These are phyloP conservation scores for Pelagophyceae sp. DNA, from an alignment of 352 stramenopile species.

Conservation along the genomic window DNA sequence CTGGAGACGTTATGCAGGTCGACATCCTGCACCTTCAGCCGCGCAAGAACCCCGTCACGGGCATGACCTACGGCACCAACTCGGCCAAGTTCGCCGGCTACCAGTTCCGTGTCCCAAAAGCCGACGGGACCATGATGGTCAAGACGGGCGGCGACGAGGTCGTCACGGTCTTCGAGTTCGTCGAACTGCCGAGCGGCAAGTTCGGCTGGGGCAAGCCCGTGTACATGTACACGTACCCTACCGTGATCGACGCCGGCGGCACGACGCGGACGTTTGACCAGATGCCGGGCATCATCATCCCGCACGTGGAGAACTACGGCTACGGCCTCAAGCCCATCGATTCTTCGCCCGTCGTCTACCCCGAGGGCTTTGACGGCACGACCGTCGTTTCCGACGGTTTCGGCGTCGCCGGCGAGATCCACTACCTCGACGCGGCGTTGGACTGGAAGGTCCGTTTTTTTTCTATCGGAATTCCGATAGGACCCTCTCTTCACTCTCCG, in stretches of 20 bases:
- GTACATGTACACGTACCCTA: constrained; percentile 29
- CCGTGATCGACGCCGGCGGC: constrained; percentile 26
- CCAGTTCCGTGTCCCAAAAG: too few relatives aligned
- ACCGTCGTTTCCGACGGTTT: constrained; percentile 25
- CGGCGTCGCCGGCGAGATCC: constrained; percentile 25
- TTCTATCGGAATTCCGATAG: too few relatives aligned
- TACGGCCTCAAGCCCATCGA: constrained; percentile 23
- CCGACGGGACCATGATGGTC: too few relatives aligned
- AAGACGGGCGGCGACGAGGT: too few relatives aligned
- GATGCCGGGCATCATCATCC: constrained; percentile 24
- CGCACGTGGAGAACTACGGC: constrained; percentile 27
- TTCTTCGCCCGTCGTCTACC: constrained; percentile 24
- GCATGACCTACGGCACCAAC: too few relatives aligned
- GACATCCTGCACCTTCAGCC: constrained; percentile 33
- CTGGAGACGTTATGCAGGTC: constrained; percentile 29
- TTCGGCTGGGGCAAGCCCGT: constrained; percentile 29
- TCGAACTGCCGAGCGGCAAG: constrained; percentile 23
- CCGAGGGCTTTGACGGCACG: constrained; percentile 24
- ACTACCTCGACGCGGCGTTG: too few relatives aligned
- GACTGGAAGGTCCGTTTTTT: too few relatives aligned
- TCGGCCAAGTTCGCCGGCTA: too few relatives aligned
- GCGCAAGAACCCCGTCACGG: too few relatives aligned
- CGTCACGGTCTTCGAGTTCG: constrained; percentile 31
- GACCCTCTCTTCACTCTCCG: too few relatives aligned
- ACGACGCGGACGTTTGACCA: constrained; percentile 26